phyloP scores from a whole-genome alignment of 78 protist species.

The Speleostelium caveatum region DNA sequence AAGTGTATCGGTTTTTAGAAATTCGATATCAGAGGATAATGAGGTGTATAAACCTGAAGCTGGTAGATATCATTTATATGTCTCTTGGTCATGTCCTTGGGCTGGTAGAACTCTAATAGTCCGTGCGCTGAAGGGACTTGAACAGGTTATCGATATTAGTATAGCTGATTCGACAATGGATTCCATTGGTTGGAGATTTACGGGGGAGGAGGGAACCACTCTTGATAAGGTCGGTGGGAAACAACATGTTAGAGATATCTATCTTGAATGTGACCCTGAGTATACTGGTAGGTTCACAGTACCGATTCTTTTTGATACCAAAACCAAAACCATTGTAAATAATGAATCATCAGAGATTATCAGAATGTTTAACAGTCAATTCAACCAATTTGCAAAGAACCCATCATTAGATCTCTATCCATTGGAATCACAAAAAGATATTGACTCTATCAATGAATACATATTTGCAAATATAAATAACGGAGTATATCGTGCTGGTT shows the following conservation, averaged over 20 bases:
- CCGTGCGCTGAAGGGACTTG: slow-evolving; percentile 88
- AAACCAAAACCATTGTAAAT: slow-evolving; percentile 86
- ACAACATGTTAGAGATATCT: background rate
- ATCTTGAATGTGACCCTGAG: slow-evolving; percentile 27
- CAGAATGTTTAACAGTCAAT: slow-evolving; percentile 86
- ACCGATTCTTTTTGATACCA: slow-evolving; percentile 91
- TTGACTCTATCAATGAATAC: slow-evolving; percentile 84
- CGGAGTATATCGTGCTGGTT: slow-evolving; percentile 94
- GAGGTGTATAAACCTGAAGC: slow-evolving; percentile 48
- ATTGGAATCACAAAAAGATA: background rate
- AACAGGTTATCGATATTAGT: slow-evolving; percentile 64
- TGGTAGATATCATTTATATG: slow-evolving; percentile 86
- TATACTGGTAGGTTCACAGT: slow-evolving; percentile 77
- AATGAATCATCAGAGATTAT: slow-evolving; percentile 92
- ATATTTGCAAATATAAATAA: slow-evolving; percentile 85
- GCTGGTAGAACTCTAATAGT: slow-evolving; percentile 35
- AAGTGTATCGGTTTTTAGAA: background rate
- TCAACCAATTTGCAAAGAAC: slow-evolving; percentile 77
- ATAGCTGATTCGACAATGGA: slow-evolving; percentile 27
- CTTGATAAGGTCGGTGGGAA: slow-evolving; percentile 33
- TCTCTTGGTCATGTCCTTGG: slow-evolving; percentile 89
- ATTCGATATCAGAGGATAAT: background rate
- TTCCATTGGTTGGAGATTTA: slow-evolving; percentile 41
- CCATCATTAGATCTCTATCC: slow-evolving; percentile 89
- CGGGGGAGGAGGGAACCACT: slow-evolving; percentile 26